Evolutionary conservation across 345 rosid species (phyloP).

Genomic region (Syzygium oleosum): DNA sequence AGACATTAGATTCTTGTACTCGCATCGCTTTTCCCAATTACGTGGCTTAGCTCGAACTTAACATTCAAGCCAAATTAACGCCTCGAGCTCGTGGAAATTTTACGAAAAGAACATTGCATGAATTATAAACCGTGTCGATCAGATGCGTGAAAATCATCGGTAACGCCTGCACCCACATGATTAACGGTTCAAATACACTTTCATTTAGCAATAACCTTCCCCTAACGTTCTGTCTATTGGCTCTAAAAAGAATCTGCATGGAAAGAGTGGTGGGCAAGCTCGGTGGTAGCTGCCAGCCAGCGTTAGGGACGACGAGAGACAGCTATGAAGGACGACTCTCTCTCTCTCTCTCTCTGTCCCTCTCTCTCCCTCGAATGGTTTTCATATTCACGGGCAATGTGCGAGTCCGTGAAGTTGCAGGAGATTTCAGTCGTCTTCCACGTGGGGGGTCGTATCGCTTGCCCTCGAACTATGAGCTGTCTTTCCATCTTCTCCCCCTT

Average conservation of each 20-base stretch:
- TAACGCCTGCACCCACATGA: background rate
- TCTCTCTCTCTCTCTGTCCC: background rate
- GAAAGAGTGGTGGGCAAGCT: no score
- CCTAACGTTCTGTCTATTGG: no score
- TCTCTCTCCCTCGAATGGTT: background rate
- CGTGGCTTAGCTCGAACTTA: background rate
- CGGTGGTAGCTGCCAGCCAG: background rate
- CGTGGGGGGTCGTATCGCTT: slow-evolving; percentile 34
- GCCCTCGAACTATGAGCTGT: slow-evolving; percentile 30
- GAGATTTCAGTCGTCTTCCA: slow-evolving; percentile 16
- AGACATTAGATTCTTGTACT: background rate
- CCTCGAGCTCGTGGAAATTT: background rate
- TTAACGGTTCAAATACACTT: background rate
- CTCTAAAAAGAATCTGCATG: no score
- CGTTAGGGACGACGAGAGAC: background rate
- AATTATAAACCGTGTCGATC: background rate
- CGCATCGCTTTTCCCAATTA: background rate
- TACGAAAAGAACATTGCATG: background rate
- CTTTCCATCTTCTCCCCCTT: background rate
- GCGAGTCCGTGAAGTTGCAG: slow-evolving; percentile 36
- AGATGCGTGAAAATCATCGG: background rate
- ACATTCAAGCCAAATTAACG: background rate
- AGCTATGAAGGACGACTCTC: background rate
- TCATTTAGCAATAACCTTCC: no score
- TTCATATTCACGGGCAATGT: background rate